A percentile compares a stretch with the other conserved stretches of the same genome.
Conservation (phyloP, 768 basidiomycete species). For the Tylopilus intermedius region DNA sequence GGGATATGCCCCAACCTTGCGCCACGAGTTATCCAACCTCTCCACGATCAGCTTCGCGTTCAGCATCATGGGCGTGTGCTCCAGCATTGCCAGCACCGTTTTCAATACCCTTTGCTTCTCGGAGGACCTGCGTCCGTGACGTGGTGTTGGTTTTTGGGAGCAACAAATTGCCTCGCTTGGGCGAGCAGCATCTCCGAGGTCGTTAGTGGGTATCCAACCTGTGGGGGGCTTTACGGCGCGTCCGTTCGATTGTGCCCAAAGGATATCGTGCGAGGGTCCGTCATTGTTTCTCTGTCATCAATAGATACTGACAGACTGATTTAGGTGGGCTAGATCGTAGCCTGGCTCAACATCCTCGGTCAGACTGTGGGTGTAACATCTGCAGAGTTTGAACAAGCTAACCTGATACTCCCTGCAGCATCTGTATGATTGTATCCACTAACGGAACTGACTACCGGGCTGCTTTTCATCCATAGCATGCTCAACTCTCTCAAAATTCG, state of each 20-base stretch:
- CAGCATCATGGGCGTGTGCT: constrained; percentile 35
- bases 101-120: constrained; percentile 36
- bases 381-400: constrained; percentile 35
- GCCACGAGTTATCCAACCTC: constrained; percentile 40
- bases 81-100: constrained; percentile 31
- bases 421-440: constrained; percentile 13
- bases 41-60: constrained; percentile 32
- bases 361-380: constrained; percentile 30
- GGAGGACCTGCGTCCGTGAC: constrained; percentile 35
- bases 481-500: constrained; percentile 43
- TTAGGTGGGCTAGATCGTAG: constrained; percentile 28
- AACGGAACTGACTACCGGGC: constrained; percentile 34
- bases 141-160: constrained; percentile 34
- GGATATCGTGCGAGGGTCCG: constrained; percentile 58
- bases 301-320: not conserved
- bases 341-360: constrained; percentile 32
- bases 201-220: constrained; percentile 31
- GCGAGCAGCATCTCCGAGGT: constrained; percentile 29
- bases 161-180: constrained; percentile 25
- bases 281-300: not conserved
- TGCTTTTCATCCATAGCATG: constrained; percentile 39
- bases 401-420: constrained; percentile 29
- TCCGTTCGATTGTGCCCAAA: constrained; percentile 66
- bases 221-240: constrained; percentile 53
- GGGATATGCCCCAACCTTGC: constrained; percentile 33